A percentile compares a stretch with the other conserved stretches of the same genome.
phyloP scores from a whole-genome alignment of 352 stramenopile species.

The Pythium graminicola region DNA sequence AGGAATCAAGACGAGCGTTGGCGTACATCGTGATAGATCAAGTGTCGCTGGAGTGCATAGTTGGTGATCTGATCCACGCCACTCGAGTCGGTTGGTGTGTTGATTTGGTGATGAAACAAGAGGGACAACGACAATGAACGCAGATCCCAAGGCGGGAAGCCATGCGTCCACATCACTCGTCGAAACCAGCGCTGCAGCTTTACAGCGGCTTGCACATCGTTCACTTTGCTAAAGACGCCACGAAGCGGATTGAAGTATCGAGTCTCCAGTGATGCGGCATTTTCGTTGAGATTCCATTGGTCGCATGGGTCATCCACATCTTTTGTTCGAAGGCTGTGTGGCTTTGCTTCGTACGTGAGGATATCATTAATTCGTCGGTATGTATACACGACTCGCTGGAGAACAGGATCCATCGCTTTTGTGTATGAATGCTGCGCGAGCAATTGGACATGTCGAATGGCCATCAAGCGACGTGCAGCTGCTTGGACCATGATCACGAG shows the following conservation, averaged over 20 bases:
- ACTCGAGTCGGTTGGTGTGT: constrained; percentile 1
- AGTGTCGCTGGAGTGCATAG: constrained; percentile 39
- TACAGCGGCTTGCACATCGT: constrained; percentile 27
- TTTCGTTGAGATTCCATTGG: constrained; percentile 25
- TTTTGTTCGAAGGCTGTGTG: constrained; percentile 35
- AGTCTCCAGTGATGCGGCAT: neutral
- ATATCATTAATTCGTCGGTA: constrained; percentile 6
- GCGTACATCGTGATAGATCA: constrained; percentile 46
- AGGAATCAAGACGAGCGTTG: neutral
- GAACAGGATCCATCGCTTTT: constrained; percentile 34
- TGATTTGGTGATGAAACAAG: constrained; percentile 31
- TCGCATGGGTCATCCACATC: constrained; percentile 44
- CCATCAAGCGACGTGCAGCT: constrained; percentile 27
- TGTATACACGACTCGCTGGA: constrained; percentile 33
- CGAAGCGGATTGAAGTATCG: constrained; percentile 42
- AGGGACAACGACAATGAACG: constrained; percentile 29
- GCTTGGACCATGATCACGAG: constrained; percentile 33
- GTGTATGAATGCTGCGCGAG: constrained; percentile 44
- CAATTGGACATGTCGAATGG: constrained; percentile 23
- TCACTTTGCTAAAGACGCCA: constrained; percentile 35
- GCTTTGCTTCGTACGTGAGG: constrained; percentile 27
- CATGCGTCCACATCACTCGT: constrained; percentile 36
- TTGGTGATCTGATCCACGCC: constrained; percentile 29
- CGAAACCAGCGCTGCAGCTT: constrained; percentile 54
- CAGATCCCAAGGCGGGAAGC: constrained; percentile 38